These are phyloP conservation scores for Achaetomiella virescens DNA, from an alignment of 495 filamentous ascomycete genomes.

Conservation along the genomic window DNA sequence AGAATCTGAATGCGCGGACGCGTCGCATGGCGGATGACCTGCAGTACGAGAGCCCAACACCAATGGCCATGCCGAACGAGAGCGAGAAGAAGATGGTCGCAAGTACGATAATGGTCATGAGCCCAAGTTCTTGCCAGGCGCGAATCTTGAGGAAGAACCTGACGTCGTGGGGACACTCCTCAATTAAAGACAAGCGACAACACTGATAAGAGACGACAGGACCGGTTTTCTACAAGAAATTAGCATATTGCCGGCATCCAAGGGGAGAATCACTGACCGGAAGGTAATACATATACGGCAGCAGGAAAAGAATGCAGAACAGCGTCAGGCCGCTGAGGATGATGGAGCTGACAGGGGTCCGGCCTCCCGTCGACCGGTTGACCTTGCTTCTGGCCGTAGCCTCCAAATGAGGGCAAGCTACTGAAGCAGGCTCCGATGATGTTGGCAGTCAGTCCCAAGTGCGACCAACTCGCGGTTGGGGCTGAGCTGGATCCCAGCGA, in stretches of 20 bases:
- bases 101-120: conserved; percentile 86
- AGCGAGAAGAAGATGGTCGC: conserved; percentile 91
- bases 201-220: conserved; percentile 87
- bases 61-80: conserved; percentile 78
- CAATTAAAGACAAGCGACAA: conserved; percentile 90
- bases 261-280: conserved; percentile 54
- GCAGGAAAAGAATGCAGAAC: conserved; percentile 66
- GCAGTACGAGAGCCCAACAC: conserved; percentile 82
- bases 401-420: conserved; percentile 87
- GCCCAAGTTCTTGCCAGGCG: conserved; percentile 73
- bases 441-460: conserved; percentile 82
- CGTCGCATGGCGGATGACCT: conserved; percentile 82
- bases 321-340: conserved; percentile 78
- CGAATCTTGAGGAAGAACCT: conserved; percentile 80
- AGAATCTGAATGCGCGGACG: conserved; percentile 95
- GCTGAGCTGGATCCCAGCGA: conserved; percentile 71
- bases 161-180: conserved; percentile 90
- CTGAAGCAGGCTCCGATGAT: conserved; percentile 85
- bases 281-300: conserved; percentile 92
- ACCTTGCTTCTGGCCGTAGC: conserved; percentile 95
- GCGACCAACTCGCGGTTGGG: conserved; percentile 93
- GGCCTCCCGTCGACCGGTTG: conserved; percentile 84
- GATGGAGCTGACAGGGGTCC: conserved; percentile 86
- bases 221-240: conserved; percentile 69
- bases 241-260: not conserved